Conservation (phyloP, 2,329 filamentous ascomycete genomes). For the Teratosphaeria destructans region DNA sequence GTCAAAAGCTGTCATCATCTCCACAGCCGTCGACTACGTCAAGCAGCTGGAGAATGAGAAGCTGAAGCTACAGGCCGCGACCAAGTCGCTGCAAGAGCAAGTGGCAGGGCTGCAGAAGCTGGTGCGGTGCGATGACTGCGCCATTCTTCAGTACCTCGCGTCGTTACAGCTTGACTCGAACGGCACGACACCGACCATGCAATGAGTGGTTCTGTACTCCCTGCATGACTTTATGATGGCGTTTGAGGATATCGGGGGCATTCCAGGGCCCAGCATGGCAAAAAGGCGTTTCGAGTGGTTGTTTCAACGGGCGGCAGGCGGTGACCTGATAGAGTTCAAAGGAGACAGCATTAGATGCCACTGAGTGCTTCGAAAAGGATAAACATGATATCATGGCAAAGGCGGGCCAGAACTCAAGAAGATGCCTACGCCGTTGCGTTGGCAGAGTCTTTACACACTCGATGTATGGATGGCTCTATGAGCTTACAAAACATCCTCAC, state of each 20-base stretch:
- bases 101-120: constrained; percentile 33
- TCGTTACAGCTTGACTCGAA: not conserved
- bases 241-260: not conserved
- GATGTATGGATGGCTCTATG: not conserved
- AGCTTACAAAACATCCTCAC: not conserved
- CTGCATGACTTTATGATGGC: not conserved
- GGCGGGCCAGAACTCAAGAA: not conserved
- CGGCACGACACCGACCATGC: not conserved
- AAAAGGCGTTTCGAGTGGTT: not conserved
- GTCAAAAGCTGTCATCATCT: constrained; percentile 35
- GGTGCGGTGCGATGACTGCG: constrained; percentile 37
- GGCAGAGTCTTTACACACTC: not conserved
- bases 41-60: constrained; percentile 35
- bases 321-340: not conserved
- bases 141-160: constrained; percentile 7
- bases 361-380: not conserved
- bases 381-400: not conserved
- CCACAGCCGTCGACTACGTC: constrained; percentile 35
- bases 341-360: not conserved
- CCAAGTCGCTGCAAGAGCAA: constrained; percentile 26
- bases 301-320: not conserved
- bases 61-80: constrained; percentile 28
- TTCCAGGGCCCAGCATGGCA: not conserved
- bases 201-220: not conserved
- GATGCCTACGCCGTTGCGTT: not conserved